A percentile compares a stretch with the other conserved stretches of the same genome.
Conservation (phyloP, 2,329 filamentous ascomycete species). For the Trichoderma brevicompactum region DNA sequence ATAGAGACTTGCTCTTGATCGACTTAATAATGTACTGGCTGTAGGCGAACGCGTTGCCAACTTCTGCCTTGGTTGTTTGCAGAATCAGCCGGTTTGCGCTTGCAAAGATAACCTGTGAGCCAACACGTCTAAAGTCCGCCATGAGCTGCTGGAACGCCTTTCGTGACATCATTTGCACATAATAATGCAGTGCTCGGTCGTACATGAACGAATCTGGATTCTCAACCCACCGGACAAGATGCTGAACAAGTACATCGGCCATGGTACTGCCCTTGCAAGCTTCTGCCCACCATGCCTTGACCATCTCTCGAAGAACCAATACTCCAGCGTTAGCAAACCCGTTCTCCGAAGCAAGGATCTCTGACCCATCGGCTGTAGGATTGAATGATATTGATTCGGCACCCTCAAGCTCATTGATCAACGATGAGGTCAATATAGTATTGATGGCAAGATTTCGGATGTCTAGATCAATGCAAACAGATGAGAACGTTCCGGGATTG, state of each 20-base stretch:
- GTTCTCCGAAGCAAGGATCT: slow-evolving; percentile 77
- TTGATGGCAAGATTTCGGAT: slow-evolving; percentile 96
- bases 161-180: slow-evolving; percentile 97
- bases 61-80: slow-evolving; percentile 95
- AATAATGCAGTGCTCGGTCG: slow-evolving; percentile 91
- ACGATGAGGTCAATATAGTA: slow-evolving; percentile 92
- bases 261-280: slow-evolving; percentile 88
- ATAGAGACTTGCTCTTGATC: slow-evolving; percentile 91
- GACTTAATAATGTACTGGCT: slow-evolving; percentile 97
- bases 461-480: slow-evolving; percentile 93
- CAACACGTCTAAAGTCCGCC: slow-evolving; percentile 93
- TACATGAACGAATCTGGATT: slow-evolving; percentile 93
- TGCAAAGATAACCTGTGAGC: slow-evolving; percentile 94
- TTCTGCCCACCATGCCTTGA: slow-evolving; percentile 97
- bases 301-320: slow-evolving; percentile 92
- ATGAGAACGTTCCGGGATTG: slow-evolving; percentile 89
- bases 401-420: slow-evolving; percentile 95
- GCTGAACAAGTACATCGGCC: slow-evolving; percentile 97
- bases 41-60: slow-evolving; percentile 95
- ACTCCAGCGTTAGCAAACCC: slow-evolving; percentile 93
- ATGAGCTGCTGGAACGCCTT: slow-evolving; percentile 98
- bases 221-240: slow-evolving; percentile 96
- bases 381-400: slow-evolving; percentile 87
- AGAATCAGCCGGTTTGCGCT: slow-evolving; percentile 86
- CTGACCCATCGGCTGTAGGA: slow-evolving; percentile 47